Evolutionary conservation across 1,139 yeast species (phyloP), one percentile per base, ranked within the genome.

Genomic region (Hemisphaericaspora subhashii): DNA sequence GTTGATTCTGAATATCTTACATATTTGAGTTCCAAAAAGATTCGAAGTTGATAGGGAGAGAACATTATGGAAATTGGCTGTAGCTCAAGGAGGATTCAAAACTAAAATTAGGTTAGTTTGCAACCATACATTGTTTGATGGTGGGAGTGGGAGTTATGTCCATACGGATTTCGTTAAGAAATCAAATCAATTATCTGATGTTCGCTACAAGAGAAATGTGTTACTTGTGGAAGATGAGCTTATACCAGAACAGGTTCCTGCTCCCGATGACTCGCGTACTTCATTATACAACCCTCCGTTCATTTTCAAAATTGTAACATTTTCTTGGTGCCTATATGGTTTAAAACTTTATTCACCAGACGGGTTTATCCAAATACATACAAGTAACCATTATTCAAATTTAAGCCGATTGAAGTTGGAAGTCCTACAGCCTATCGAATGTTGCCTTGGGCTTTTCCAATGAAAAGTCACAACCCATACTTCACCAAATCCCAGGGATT

Each of bases 101-200:
- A 56, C 51, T 31, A 51, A 59, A 28, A 28, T 66, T 4, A 42
- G 64, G 1, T 58, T 62, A 23, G 50, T 50, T 12, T 59, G 60
- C 39, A 68, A 68, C 41, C 76, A 70, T 45, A 31, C 58, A 1
- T 43, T 60, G 13, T 57, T 63, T 29, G 75, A 70, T 47, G 76
- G 75, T 3, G 54, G 50, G 12, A 51, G 69, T 8, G 68, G 61
- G 1, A 44, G 50, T 6, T 45, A 49, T 18, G 66, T 70, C 47
- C 72, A 66, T 37, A 44, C 50, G 9, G 62, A 64, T 23, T 55
- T 69, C 36, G 40, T 55, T 16, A 26, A 31, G 20, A 31, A 36
- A 16, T 24, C 50, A 5, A 39, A 40, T 15, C 22, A 38, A 7
- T 20, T 37, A 25, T 23, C 27, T 8, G 38, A 37, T 16, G 35